A percentile compares a stretch with the other conserved stretches of the same genome.
phyloP scores from a whole-genome alignment of 1,284 basidiomycete species.

The Irpex lacteus region DNA sequence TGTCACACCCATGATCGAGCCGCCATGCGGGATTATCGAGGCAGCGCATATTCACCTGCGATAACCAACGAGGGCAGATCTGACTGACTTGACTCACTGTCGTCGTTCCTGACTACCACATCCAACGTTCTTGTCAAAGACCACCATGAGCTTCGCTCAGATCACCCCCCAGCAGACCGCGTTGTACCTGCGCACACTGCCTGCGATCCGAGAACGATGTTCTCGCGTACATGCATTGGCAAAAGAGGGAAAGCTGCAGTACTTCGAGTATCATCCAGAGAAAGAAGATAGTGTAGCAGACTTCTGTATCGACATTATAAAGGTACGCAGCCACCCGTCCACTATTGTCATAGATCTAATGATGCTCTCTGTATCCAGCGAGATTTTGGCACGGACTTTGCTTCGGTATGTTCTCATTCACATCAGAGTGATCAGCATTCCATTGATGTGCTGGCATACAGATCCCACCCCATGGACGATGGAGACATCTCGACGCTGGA shows the following conservation, averaged over 20 bases:
- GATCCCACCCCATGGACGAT: conserved; percentile 90
- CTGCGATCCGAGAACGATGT: conserved; percentile 86
- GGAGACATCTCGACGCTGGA: conserved; percentile 84
- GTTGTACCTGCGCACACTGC: conserved; percentile 81
- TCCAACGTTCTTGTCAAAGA: background rate
- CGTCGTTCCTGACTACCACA: background rate
- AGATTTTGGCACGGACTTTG: conserved; percentile 77
- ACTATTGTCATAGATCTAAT: background rate
- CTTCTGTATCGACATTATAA: conserved; percentile 82
- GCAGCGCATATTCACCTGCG: background rate
- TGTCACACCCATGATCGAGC: background rate
- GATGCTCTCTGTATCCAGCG: conserved; percentile 44
- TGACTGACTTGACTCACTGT: background rate
- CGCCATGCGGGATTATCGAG: background rate
- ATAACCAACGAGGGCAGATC: background rate
- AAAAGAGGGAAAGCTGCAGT: conserved; percentile 69
- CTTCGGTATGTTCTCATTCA: conserved; percentile 43
- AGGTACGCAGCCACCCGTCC: conserved; percentile 40
- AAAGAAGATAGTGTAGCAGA: conserved; percentile 72
- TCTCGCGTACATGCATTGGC: conserved; percentile 77
- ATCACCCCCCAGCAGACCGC: conserved; percentile 42
- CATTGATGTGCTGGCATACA: conserved; percentile 24
- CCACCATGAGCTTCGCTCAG: conserved; percentile 12
- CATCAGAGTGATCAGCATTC: conserved; percentile 1
- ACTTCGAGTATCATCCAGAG: conserved; percentile 83